Conservation (phyloP, 1,139 yeast species). For the Geotrichum phurueaensis region DNA sequence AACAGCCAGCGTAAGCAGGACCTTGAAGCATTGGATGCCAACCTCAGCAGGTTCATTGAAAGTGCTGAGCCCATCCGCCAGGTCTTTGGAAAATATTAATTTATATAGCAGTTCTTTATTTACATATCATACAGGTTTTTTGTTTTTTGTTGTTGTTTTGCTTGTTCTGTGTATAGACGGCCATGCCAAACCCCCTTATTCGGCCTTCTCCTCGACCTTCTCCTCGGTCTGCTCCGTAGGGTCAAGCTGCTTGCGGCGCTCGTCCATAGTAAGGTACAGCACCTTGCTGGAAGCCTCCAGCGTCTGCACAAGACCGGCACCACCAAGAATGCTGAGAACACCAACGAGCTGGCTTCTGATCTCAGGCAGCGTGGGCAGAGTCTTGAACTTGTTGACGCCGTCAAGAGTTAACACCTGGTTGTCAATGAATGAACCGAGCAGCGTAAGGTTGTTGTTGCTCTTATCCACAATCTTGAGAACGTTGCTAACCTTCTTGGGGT, state of each 20-base stretch:
- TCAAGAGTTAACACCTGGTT: constrained; percentile 48
- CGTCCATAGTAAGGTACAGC: constrained; percentile 67
- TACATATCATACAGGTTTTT: constrained; percentile 1
- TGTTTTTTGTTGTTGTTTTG: not conserved
- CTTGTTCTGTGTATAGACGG: not conserved
- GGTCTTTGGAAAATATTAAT: constrained; percentile 24
- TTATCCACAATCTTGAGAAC: constrained; percentile 56
- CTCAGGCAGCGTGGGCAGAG: constrained; percentile 63
- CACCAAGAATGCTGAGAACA: constrained; percentile 75
- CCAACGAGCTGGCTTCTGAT: constrained; percentile 81
- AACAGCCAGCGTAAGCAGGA: constrained; percentile 29
- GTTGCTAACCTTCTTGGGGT: constrained; percentile 61
- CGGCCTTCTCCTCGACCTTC: not conserved
- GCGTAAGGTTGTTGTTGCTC: constrained; percentile 65
- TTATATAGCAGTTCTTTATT: not conserved
- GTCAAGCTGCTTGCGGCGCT: constrained; percentile 47
- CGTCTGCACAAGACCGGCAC: constrained; percentile 82
- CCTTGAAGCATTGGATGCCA: constrained; percentile 24
- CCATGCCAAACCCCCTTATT: not conserved
- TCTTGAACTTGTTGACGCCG: constrained; percentile 59
- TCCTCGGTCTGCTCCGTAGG: constrained; percentile 14
- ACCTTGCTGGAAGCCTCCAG: constrained; percentile 60
- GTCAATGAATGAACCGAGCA: constrained; percentile 82
- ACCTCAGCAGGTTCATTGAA: constrained; percentile 27
- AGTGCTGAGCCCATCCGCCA: constrained; percentile 26